Evolutionary conservation across 1,139 yeast genomes (phyloP).

Genomic region (Blastobotrys raffinosifermentans): DNA sequence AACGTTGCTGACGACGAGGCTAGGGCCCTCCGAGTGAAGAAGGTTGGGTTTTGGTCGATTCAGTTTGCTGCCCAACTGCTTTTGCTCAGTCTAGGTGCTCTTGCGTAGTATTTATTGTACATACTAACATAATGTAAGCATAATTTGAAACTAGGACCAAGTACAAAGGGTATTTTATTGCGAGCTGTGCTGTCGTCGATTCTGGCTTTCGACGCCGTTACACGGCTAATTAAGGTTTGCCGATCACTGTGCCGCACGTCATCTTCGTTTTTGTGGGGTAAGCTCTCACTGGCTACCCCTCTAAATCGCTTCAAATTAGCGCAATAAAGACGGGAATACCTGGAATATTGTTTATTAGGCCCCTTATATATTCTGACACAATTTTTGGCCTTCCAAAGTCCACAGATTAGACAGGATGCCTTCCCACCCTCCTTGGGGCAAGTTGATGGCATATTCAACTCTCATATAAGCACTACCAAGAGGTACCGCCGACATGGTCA

Average conservation of each 20-base stretch:
- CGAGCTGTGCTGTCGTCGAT: background rate
- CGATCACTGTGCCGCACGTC: background rate
- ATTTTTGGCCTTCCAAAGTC: background rate
- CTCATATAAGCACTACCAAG: background rate
- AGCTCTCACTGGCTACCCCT: background rate
- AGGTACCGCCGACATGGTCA: background rate
- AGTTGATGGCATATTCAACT: constrained; percentile 1
- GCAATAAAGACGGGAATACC: background rate
- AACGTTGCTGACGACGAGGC: constrained; percentile 86
- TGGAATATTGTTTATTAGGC: background rate
- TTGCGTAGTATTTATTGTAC: constrained; percentile 30
- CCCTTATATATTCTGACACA: background rate
- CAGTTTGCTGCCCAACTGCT: constrained; percentile 78
- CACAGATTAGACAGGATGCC: background rate
- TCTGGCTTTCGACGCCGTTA: background rate
- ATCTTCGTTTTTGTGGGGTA: background rate
- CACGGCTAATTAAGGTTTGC: background rate
- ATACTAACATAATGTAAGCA: constrained; percentile 7
- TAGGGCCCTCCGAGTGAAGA: constrained; percentile 61
- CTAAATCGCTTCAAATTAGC: background rate
- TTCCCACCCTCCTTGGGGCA: background rate
- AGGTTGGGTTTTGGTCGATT: constrained; percentile 90
- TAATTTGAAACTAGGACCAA: background rate
- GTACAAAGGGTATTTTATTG: background rate
- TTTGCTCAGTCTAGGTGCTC: constrained; percentile 71